Percentiles rank a stretch among this genome's conserved stretches.
Conservation (phyloP, 164 flowering plant species). For the Chimonanthus praecox region DNA sequence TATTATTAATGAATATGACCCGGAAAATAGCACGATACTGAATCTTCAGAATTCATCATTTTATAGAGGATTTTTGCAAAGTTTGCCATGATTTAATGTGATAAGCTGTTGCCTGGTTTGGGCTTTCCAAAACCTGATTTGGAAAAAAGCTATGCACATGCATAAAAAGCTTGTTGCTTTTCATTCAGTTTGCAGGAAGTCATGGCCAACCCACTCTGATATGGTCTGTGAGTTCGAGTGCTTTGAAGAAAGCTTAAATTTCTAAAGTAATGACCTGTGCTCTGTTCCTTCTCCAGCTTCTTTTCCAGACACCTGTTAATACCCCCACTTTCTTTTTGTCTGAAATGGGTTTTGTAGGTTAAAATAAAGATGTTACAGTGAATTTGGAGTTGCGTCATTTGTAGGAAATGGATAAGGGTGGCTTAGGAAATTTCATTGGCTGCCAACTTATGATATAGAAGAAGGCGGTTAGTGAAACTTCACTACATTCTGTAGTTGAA, state of each 20-base stretch:
- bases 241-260: background rate
- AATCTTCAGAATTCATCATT: background rate
- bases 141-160: background rate
- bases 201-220: slow-evolving; percentile 2
- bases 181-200: background rate
- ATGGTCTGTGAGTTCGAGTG: background rate
- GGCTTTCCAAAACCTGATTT: background rate
- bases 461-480: no score
- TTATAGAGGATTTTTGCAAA: background rate
- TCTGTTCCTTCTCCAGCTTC: slow-evolving; percentile 3
- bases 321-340: no score
- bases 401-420: no score
- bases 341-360: no score
- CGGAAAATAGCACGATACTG: background rate
- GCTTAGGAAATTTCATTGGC: no score
- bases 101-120: background rate
- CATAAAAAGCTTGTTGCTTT: background rate
- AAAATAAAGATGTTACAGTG: no score
- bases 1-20: background rate
- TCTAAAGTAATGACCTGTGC: background rate
- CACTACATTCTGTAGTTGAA: no score
- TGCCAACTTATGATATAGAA: no score
- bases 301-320: background rate
- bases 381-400: no score
- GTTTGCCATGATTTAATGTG: background rate